These are phyloP conservation scores for Barnettozyma wickerhamii DNA, from an alignment of 805 yeast species.

Conservation along the genomic window DNA sequence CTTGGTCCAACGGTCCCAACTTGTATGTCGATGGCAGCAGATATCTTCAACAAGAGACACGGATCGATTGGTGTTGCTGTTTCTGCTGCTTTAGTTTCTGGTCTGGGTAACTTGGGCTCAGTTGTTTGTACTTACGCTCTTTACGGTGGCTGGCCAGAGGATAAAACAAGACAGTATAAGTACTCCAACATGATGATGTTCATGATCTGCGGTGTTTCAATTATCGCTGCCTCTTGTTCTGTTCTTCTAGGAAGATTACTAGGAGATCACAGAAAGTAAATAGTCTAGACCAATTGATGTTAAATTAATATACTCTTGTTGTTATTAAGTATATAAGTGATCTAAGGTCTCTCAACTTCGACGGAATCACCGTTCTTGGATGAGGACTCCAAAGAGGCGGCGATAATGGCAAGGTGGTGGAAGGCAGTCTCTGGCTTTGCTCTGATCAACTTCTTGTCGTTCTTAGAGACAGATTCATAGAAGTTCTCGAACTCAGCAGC, in stretches of 20 bases:
- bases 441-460: constrained; percentile 53
- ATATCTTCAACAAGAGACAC: constrained; percentile 62
- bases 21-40: constrained; percentile 79
- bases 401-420: constrained; percentile 90
- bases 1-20: constrained; percentile 90
- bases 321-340: neutral
- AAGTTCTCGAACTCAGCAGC: constrained; percentile 51
- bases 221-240: constrained; percentile 39
- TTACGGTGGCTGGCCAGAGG: constrained; percentile 85
- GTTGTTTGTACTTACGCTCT: constrained; percentile 84
- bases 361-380: constrained; percentile 46
- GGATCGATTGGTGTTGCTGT: constrained; percentile 87
- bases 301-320: neutral
- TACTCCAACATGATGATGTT: constrained; percentile 84
- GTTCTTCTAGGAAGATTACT: constrained; percentile 14
- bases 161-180: constrained; percentile 52
- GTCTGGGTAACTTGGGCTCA: constrained; percentile 83
- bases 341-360: constrained; percentile 33
- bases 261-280: constrained; percentile 13
- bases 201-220: constrained; percentile 69
- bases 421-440: constrained; percentile 75
- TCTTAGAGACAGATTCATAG: constrained; percentile 53
- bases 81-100: constrained; percentile 77
- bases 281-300: neutral
- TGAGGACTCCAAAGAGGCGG: constrained; percentile 76